Base-by-base conservation (phyloP, 257 asterid species). In the Solanum piurae region DNA sequence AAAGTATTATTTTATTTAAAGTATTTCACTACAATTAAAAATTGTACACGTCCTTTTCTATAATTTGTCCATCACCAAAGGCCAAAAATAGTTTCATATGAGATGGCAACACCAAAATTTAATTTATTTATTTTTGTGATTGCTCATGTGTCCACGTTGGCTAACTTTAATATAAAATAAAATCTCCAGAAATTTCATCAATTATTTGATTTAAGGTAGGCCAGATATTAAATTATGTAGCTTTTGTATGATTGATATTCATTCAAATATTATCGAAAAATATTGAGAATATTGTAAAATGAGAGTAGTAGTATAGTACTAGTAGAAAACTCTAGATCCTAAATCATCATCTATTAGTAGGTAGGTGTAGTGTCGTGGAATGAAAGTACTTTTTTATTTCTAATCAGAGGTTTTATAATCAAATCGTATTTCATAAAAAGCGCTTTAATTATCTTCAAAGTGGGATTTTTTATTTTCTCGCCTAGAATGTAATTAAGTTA, bases 111-210 rank as follows among this genome's bases (percentile, higher is more conserved):
- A 18, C 4, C 60, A 80, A 55, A 33, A 46, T 80, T 27, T 82
- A 29, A 18, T 34, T 82, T 49, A 25, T 44, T 69, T 79, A 77
- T 40, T 13, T 46, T 82, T 82, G 7, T 49, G 85, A 80, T 29
- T 29, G 68, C 42, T 46, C 42, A 29, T 12, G 20, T 18, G 44
- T 29, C 69, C 85, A 80, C 42, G 20, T 80, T 16, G 18, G 4
- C 20, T 46, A 80, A 80, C n/a, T 79, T 80, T 29, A 80, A 2
- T 80, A 80, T 80, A 46, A 46, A 80, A 80, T 80, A 9, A 80
- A 9, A 80, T 18, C 16, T 29, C 9, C 20, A 29, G 3, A 79
- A 79, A 44, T 29, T 29, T 82, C 49, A 74, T 44, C 69, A 82
- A 49, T 82, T 82, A 82, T 82, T 82, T 82, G 20, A 29, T 29